Percentiles rank a stretch among this genome's conserved stretches.
phyloP scores from a whole-genome alignment of 2,329 filamentous ascomycete genomes.

The Penicillium sp. region DNA sequence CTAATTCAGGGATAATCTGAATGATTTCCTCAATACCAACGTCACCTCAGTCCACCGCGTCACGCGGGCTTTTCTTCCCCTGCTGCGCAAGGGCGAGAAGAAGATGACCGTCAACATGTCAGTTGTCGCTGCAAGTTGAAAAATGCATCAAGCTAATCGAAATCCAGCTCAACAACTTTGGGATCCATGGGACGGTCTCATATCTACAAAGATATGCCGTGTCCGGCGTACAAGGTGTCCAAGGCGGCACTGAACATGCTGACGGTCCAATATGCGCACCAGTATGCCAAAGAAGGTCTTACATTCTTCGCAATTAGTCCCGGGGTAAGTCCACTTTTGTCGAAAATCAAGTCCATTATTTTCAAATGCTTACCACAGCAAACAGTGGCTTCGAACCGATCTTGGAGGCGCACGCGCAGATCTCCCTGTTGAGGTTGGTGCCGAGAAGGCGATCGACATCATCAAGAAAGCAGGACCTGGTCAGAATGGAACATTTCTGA shows the following conservation, averaged over 20 bases:
- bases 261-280: conserved; percentile 34
- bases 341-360: neutral
- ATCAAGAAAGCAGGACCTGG: conserved; percentile 39
- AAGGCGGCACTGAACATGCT: conserved; percentile 48
- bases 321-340: conserved; percentile 36
- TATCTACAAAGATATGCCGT: conserved; percentile 12
- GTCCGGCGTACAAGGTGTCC: conserved; percentile 43
- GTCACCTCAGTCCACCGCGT: conserved; percentile 39
- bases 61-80: conserved; percentile 37
- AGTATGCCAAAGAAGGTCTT: conserved; percentile 39
- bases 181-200: conserved; percentile 37
- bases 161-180: conserved; percentile 40
- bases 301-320: conserved; percentile 42
- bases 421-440: conserved; percentile 38
- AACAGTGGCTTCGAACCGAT: conserved; percentile 45
- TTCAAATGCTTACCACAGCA: neutral
- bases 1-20: conserved; percentile 32
- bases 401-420: conserved; percentile 41
- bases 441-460: conserved; percentile 40
- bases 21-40: conserved; percentile 39
- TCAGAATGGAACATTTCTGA: conserved; percentile 47
- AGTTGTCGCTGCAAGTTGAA: no score
- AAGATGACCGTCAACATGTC: conserved; percentile 47
- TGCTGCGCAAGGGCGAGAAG: conserved; percentile 34
- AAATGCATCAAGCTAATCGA: no score